These are phyloP conservation scores for Furcasterigmium sp. DNA, from an alignment of 2,329 filamentous ascomycete species.

Conservation along the genomic window DNA sequence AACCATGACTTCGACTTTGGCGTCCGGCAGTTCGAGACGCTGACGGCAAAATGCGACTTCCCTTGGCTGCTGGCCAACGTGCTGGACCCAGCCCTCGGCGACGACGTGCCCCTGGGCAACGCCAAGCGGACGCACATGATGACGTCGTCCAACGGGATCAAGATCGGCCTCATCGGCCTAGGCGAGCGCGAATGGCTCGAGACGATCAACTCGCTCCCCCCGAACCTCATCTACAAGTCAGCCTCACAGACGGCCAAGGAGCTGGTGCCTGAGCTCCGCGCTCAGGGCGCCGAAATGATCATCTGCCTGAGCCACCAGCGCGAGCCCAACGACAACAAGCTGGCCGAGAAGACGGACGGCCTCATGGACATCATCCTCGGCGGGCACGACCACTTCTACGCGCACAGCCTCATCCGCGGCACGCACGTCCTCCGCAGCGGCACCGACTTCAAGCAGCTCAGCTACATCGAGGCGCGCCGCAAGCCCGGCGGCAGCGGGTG, in stretches of 20 bases:
- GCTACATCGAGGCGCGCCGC: conserved; percentile 74
- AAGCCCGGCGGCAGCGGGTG: conserved; percentile 48
- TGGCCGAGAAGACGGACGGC: conserved; percentile 69
- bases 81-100: conserved; percentile 74
- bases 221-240: conserved; percentile 75
- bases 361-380: conserved; percentile 81
- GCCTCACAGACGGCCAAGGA: conserved; percentile 71
- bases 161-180: conserved; percentile 78
- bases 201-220: conserved; percentile 82
- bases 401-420: conserved; percentile 69
- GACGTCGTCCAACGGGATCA: conserved; percentile 76
- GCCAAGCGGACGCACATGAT: conserved; percentile 72
- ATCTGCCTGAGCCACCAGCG: conserved; percentile 80
- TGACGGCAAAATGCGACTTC: conserved; percentile 71
- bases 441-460: conserved; percentile 87
- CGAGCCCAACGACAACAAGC: conserved; percentile 84
- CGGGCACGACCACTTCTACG: conserved; percentile 87
- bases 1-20: conserved; percentile 95
- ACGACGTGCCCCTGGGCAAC: conserved; percentile 68
- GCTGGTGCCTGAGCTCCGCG: conserved; percentile 66
- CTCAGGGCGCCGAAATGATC: conserved; percentile 75
- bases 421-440: conserved; percentile 83
- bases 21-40: conserved; percentile 69
- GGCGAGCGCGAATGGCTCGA: conserved; percentile 86
- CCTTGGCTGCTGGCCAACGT: conserved; percentile 90